Evolutionary conservation across 345 rosid genomes (phyloP).

Genomic region (Moringa oleifera): DNA sequence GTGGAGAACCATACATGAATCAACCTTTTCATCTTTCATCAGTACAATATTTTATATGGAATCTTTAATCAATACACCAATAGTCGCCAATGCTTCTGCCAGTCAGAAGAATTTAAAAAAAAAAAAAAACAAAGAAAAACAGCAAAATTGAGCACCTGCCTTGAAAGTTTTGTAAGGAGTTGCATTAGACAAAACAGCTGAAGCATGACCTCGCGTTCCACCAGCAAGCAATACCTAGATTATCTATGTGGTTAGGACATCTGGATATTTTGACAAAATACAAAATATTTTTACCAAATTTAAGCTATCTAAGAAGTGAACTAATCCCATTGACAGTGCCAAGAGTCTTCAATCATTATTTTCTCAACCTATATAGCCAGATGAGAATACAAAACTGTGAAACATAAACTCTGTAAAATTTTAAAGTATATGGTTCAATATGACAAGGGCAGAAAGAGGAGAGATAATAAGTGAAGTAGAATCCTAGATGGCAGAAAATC

Average conservation of each 20-base stretch:
- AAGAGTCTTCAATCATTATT: constrained; percentile 25
- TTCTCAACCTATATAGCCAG: constrained; percentile 28
- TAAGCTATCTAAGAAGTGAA: not conserved
- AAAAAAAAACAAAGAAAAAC: not conserved
- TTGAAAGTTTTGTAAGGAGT: constrained; percentile 60
- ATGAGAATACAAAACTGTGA: not conserved
- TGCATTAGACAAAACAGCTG: constrained; percentile 56
- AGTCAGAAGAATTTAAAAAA: not conserved
- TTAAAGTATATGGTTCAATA: not conserved
- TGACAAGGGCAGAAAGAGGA: not conserved
- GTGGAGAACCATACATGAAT: not conserved
- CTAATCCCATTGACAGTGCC: constrained; percentile 41
- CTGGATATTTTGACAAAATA: constrained; percentile 9
- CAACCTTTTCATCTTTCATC: not conserved
- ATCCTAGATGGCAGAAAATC: not conserved
- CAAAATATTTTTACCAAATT: constrained; percentile 3
- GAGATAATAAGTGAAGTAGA: not conserved
- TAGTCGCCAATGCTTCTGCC: constrained; percentile 1
- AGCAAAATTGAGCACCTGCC: constrained; percentile 23
- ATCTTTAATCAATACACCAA: not conserved
- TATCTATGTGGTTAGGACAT: constrained; percentile 8
- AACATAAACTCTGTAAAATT: not conserved
- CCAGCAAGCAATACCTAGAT: constrained; percentile 52
- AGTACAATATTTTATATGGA: not conserved
- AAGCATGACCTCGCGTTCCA: constrained; percentile 42